Evolutionary conservation across 495 filamentous ascomycete genomes (phyloP).

Genomic region (Penicillium atrosanguineum): DNA sequence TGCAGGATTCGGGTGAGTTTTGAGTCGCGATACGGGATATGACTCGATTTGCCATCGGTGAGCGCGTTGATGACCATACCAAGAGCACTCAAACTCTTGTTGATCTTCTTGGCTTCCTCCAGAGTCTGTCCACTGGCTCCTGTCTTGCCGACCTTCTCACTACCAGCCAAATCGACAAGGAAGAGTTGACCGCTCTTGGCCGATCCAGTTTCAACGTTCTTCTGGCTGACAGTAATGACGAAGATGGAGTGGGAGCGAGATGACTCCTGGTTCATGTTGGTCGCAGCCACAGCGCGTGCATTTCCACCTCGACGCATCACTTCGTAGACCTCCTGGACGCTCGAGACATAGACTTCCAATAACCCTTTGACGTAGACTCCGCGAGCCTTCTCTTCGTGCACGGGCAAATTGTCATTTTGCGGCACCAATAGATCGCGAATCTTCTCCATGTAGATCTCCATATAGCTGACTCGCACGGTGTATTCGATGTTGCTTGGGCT

Average conservation of each 20-base stretch:
- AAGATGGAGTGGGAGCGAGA: slow-evolving; percentile 99
- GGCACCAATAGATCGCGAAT: slow-evolving; percentile 92
- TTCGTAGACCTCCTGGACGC: slow-evolving; percentile 93
- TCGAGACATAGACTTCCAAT: slow-evolving; percentile 92
- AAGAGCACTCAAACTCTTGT: slow-evolving; percentile 95
- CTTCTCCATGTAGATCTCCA: slow-evolving; percentile 99
- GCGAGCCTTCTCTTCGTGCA: slow-evolving; percentile 94
- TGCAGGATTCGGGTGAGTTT: slow-evolving; percentile 97
- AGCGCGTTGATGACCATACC: slow-evolving; percentile 99
- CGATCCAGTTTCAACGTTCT: slow-evolving; percentile 95
- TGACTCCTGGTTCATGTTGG: slow-evolving; percentile 99
- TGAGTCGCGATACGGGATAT: slow-evolving; percentile 96
- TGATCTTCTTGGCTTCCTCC: slow-evolving; percentile 99
- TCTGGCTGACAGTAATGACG: slow-evolving; percentile 94
- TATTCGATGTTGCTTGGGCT: slow-evolving; percentile 96
- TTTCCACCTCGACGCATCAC: slow-evolving; percentile 92
- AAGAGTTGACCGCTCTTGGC: slow-evolving; percentile 96
- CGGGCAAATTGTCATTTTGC: slow-evolving; percentile 90
- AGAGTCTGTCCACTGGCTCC: slow-evolving; percentile 96
- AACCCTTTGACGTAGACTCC: slow-evolving; percentile 98
- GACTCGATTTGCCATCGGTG: slow-evolving; percentile 97
- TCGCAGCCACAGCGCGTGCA: slow-evolving; percentile 90
- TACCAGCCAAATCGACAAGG: slow-evolving; percentile 95
- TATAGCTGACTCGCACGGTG: slow-evolving; percentile 95
- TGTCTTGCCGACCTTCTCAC: slow-evolving; percentile 98